Evolutionary conservation across 2,329 filamentous ascomycete species (phyloP), one percentile per base, ranked within the genome.

Genomic region (Paraphoma sp.): DNA sequence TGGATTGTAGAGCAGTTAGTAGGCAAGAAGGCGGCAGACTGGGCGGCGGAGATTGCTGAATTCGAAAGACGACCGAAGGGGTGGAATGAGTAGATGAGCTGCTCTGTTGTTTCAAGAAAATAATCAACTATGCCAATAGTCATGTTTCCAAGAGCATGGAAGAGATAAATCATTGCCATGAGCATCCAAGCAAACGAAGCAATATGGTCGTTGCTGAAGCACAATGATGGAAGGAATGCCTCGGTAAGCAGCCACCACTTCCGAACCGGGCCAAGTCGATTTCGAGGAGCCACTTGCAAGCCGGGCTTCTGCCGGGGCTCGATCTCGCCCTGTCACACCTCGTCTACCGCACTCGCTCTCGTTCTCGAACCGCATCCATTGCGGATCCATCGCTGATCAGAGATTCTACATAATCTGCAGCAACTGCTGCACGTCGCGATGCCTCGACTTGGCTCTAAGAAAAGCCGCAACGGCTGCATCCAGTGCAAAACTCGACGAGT

Each of bases 401-500:
- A 28, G 11, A 29, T 7, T 46, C 10, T 31, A 30, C n/a, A 31
- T 30, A 46, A 16, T 9, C 8, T 31, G 17, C 44, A 46, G 14
- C 23, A 12, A 6, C 23, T 8, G 14, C 11, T 8, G n/a, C 30
- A 41, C 36, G 45, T 44, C 12, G 17, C 14, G 38, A 57, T 57
- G 55, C 51, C 55, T 16, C 46, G 51, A 18, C 48, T 54, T 9
- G 55, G 55, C 29, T 57, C 51, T 3, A 57, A 51, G 28, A 57
- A 57, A 30, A 54, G 46, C 42, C 62, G 67, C 14, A 63, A 59
- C 33, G 69, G 69, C 23, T 73, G 70, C 45, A 30, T 48, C 38
- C 67, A 69, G 33, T 73, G 68, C 48, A 73, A 71, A 51, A 56
- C 53, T 11, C 59, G 68, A 43, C 68, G 67, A 29, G 69, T 73